Base-by-base conservation (phyloP, 441 rosid species). In the Populus hybrid region DNA sequence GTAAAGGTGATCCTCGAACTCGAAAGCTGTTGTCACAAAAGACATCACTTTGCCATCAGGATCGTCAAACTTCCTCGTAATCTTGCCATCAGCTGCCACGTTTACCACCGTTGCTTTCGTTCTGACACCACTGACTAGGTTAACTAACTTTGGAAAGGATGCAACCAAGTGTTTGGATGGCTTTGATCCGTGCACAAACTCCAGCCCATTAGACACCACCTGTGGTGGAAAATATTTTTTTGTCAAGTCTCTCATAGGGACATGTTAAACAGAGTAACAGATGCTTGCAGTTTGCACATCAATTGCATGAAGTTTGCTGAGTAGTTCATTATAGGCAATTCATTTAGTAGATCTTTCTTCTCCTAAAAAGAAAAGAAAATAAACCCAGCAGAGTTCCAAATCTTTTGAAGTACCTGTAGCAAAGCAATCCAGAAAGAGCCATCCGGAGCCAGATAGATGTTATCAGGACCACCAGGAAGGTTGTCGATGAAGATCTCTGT, bases 361-460 rank as follows among this genome's bases (percentile, higher is more conserved):
- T 16, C 59, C 50, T 36, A 30, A 8, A 26, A 6, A 18, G 3
- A 23, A 38, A 64, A 79, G 9, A 46, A 46, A 14, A 46, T 46
- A 14, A 12, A 46, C 18, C 12, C 57, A 1, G 6, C 16, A 14
- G 57, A 14, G 20, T 46, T 46, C 5, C 57, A 46, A 46, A 46
- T 46, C 57, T 12, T 12, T 66, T 46, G 11, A 36, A 28, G 4
- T 77, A 85, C 88, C 83, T 83, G 88, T 8, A 87, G 0, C 59
- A 87, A 14, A 1, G 83, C 87, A 8, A 90, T 87, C 89, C 88
- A 87, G 78, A 85, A 90, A 11, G 90, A 83, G 11, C 89, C 89
- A 21, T 88, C 89, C 0, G 89, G 88, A 16, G 89, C 89, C 14
- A 88, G 82, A 64, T 82, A 80, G 69, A 90, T 86, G 82, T 90